A percentile compares a stretch with the other conserved stretches of the same genome.
phyloP scores from a whole-genome alignment of 2,329 filamentous ascomycete species.

The Aspergillus clavatus region DNA sequence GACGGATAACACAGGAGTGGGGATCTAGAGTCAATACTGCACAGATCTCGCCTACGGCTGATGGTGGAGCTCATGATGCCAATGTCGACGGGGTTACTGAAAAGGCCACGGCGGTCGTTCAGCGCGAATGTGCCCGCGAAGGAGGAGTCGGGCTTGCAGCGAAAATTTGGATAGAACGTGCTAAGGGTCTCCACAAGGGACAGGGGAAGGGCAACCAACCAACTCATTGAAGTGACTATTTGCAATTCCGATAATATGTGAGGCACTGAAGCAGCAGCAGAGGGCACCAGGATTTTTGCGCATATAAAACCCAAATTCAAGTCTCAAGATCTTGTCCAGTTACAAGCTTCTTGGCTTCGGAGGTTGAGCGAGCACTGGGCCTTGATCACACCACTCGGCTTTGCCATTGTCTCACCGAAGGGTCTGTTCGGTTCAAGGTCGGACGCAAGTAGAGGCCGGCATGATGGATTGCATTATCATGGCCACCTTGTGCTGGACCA shows the following conservation, averaged over 20 bases:
- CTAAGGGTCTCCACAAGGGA: slow-evolving; percentile 44
- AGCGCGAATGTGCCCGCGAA: slow-evolving; percentile 46
- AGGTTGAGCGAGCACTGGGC: no score
- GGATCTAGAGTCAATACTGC: slow-evolving; percentile 29
- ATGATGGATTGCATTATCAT: no score
- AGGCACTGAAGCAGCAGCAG: slow-evolving; percentile 1
- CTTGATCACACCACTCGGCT: no score
- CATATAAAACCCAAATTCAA: no score
- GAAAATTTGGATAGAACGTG: slow-evolving; percentile 49
- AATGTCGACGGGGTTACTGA: slow-evolving; percentile 55
- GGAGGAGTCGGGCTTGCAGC: slow-evolving; percentile 43
- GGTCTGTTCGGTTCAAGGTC: no score
- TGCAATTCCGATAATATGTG: neutral
- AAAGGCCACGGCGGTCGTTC: slow-evolving; percentile 60
- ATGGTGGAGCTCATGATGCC: slow-evolving; percentile 22
- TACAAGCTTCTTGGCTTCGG: no score
- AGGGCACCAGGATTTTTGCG: no score
- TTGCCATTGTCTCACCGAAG: no score
- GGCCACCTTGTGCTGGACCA: no score
- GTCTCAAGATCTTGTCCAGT: no score
- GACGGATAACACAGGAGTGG: slow-evolving; percentile 18
- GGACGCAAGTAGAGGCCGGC: no score
- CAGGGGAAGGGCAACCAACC: slow-evolving; percentile 37
- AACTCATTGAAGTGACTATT: slow-evolving; percentile 3
- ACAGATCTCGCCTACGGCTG: neutral